Evolutionary conservation across 2,329 filamentous ascomycete genomes (phyloP).

Genomic region (Calycina herbarum): DNA sequence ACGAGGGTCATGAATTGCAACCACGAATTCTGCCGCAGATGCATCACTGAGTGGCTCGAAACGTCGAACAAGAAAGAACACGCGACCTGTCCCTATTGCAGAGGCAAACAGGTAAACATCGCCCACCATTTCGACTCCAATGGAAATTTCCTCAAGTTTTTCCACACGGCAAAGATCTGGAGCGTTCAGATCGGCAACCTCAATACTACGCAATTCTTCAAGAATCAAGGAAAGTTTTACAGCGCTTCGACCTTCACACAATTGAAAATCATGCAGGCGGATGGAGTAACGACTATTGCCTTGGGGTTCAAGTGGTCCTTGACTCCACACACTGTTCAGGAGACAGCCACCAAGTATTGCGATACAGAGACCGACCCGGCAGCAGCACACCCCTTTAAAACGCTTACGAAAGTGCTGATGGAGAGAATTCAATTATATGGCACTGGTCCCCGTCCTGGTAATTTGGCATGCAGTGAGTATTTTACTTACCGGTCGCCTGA

Average conservation of each 20-base stretch:
- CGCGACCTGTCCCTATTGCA: not conserved
- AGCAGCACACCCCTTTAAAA: not conserved
- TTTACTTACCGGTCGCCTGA: not conserved
- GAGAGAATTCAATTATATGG: not conserved
- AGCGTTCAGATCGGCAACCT: not conserved
- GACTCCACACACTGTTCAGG: not conserved
- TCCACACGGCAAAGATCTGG: not conserved
- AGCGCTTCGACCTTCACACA: not conserved
- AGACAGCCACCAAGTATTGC: not conserved
- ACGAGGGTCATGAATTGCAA: not conserved
- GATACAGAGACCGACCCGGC: not conserved
- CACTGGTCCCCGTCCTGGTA: not conserved
- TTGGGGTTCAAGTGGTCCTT: not conserved
- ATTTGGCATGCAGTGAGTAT: not conserved
- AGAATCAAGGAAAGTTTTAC: not conserved
- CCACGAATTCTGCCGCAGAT: not conserved
- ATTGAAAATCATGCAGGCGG: not conserved
- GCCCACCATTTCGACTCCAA: not conserved
- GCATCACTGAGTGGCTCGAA: not conserved
- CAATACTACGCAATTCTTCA: not conserved
- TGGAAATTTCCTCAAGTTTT: not conserved
- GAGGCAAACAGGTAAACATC: not conserved
- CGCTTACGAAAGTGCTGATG: not conserved
- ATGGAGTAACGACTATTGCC: not conserved
- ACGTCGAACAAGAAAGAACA: not conserved